phyloP scores from a whole-genome alignment of 192 early-diverging fungal species.

The Gonapodya prolifera region DNA sequence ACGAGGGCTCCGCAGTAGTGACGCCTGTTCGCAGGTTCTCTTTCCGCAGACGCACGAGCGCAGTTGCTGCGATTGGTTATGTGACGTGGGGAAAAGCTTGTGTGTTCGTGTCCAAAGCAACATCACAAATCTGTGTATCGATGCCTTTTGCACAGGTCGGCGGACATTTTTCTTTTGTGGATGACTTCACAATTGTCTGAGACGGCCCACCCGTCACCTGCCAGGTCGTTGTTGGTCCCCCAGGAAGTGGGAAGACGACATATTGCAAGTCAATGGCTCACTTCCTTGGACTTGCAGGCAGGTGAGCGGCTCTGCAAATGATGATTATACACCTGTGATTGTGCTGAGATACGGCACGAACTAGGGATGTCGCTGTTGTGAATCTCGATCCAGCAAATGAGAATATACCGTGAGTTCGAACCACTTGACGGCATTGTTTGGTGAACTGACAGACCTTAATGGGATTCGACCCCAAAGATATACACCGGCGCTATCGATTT shows the following conservation, averaged over 20 bases:
- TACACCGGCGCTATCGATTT: slow-evolving; percentile 29
- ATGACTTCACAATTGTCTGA: too few relatives aligned
- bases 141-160: too few relatives aligned
- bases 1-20: too few relatives aligned
- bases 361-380: slow-evolving; percentile 17
- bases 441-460: neutral
- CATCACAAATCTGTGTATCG: too few relatives aligned
- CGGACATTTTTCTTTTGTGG: too few relatives aligned
- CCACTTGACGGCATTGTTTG: neutral
- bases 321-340: neutral
- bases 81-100: too few relatives aligned
- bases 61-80: too few relatives aligned
- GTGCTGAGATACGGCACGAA: slow-evolving; percentile 2
- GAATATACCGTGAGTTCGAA: slow-evolving; percentile 22
- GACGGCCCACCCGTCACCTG: too few relatives aligned
- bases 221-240: slow-evolving; percentile 29
- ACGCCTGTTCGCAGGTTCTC: too few relatives aligned
- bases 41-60: too few relatives aligned
- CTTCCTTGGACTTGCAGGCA: slow-evolving; percentile 23
- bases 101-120: too few relatives aligned
- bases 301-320: slow-evolving; percentile 8
- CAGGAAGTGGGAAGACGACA: slow-evolving; percentile 44
- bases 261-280: slow-evolving; percentile 38
- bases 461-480: slow-evolving; percentile 15
- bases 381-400: slow-evolving; percentile 55